phyloP scores from a whole-genome alignment of 805 yeast species.

The Metahyphopichia silvanorum region DNA sequence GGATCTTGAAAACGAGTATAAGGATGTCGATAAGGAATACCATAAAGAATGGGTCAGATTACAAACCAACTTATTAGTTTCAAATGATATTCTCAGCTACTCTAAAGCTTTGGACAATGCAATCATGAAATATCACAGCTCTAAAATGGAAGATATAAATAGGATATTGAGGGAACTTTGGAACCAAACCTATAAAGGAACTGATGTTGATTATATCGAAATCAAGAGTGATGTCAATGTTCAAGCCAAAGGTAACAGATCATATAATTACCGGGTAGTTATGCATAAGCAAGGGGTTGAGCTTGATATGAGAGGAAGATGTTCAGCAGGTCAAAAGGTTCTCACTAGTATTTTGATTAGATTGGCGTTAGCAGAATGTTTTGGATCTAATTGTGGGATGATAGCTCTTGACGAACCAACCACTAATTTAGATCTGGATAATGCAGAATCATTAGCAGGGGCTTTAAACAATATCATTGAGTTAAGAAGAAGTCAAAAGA shows the following conservation, averaged over 20 bases:
- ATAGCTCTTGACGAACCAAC: slow-evolving; percentile 98
- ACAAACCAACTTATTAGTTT: slow-evolving; percentile 71
- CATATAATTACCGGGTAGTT: slow-evolving; percentile 90
- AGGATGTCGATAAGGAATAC: slow-evolving; percentile 60
- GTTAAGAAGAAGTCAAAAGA: slow-evolving; percentile 69
- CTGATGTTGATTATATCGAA: slow-evolving; percentile 89
- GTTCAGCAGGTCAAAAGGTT: slow-evolving; percentile 97
- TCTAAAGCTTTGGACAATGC: slow-evolving; percentile 87
- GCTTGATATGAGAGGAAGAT: slow-evolving; percentile 95
- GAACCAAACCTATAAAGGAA: slow-evolving; percentile 91
- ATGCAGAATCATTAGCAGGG: slow-evolving; percentile 81
- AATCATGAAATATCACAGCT: slow-evolving; percentile 85
- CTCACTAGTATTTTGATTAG: slow-evolving; percentile 89
- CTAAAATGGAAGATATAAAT: slow-evolving; percentile 92
- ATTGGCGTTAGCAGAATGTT: slow-evolving; percentile 90
- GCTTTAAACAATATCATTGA: slow-evolving; percentile 75
- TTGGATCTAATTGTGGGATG: slow-evolving; percentile 92
- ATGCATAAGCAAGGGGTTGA: slow-evolving; percentile 92
- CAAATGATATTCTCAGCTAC: slow-evolving; percentile 78
- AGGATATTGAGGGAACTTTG: slow-evolving; percentile 85
- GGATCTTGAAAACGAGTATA: slow-evolving; percentile 71
- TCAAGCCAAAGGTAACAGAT: slow-evolving; percentile 50
- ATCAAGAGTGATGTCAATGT: slow-evolving; percentile 74
- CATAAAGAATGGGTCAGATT: slow-evolving; percentile 70
- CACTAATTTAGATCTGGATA: slow-evolving; percentile 87